These are phyloP conservation scores for Prunus dulcis DNA, from an alignment of 306 rosid genomes.

Conservation along the genomic window DNA sequence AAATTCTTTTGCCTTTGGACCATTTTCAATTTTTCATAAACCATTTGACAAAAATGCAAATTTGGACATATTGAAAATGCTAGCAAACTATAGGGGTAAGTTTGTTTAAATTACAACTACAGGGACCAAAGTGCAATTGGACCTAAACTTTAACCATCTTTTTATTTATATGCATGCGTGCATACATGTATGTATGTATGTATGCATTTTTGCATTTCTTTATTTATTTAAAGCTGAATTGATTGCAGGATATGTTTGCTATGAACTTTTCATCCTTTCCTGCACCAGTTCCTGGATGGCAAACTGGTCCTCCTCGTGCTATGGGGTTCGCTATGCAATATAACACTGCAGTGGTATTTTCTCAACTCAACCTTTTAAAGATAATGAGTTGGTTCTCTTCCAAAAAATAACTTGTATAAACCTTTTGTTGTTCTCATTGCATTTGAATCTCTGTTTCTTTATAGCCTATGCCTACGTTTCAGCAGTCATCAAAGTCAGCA, in stretches of 20 bases:
- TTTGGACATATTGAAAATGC: neutral
- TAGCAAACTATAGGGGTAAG: neutral
- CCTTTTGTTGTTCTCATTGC: conserved; percentile 11
- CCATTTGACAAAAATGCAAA: neutral
- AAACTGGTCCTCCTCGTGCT: conserved; percentile 62
- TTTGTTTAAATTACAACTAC: neutral
- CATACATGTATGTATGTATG: conserved; percentile 12
- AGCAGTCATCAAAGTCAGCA: conserved; percentile 53
- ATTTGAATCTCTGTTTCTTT: conserved; percentile 30
- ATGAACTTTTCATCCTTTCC: conserved; percentile 49
- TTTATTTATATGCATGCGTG: neutral
- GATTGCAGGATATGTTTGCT: conserved; percentile 70
- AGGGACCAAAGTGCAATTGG: neutral
- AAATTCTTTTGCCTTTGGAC: neutral
- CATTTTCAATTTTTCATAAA: neutral
- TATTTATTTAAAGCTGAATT: conserved; percentile 22
- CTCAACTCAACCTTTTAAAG: conserved; percentile 16
- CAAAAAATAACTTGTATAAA: conserved; percentile 22
- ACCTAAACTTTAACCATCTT: neutral
- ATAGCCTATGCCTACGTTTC: conserved; percentile 61
- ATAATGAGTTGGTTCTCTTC: conserved; percentile 20
- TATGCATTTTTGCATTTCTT: neutral
- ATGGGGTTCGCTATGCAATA: conserved; percentile 64
- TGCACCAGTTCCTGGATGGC: conserved; percentile 75
- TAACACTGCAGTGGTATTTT: conserved; percentile 54